Evolutionary conservation across 2,329 filamentous ascomycete genomes (phyloP), one percentile per base, ranked within the genome.

Genomic region (Trichoderma oligosporum): DNA sequence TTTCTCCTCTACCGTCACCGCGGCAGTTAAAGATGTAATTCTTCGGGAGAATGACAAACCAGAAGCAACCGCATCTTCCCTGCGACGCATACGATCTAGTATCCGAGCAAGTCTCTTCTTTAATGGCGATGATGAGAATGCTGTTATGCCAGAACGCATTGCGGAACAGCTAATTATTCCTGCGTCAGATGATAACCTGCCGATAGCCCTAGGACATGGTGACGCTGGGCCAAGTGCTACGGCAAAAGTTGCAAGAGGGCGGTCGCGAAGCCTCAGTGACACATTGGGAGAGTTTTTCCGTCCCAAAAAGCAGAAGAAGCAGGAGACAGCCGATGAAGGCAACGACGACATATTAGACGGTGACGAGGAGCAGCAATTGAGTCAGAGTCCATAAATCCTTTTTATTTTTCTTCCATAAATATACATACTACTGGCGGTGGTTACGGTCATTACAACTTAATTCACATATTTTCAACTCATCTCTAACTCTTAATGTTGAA

Each of bases 1-100:
- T 0, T 74, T 84, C 31, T 82, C 81, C 1, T 83, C 81, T 0
- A 83, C 82, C 1, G 78, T 85, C 35, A 82, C 76, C 16, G 79
- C 80, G 0, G 80, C 82, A 0, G 78, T 85, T 41, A 78, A 81
- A 39, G 82, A 84, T 61, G 79, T 76, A 9, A 73, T 83, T 27
- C 71, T 82, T 2, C 72, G 78, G 9, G 74, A 76, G 29, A 71
- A 77, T 14, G 74, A 77, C 24, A 69, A 67, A 29, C 67, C 74
- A 0, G 63, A 72, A 18, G 59, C 73, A 5, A 73, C 73, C 38
- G 75, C 71, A 55, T 74, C 76, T 8, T 78, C 78, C 7, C 70
- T 77, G 46, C 71, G 76, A 45, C 75, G 79, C 11, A 72, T 78
- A 54, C 74, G 79, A 45, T 77, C 77, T 7, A 77, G 76, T 48